Conservation (phyloP, 345 rosid species). For the Arabidopsis suecica region DNA sequence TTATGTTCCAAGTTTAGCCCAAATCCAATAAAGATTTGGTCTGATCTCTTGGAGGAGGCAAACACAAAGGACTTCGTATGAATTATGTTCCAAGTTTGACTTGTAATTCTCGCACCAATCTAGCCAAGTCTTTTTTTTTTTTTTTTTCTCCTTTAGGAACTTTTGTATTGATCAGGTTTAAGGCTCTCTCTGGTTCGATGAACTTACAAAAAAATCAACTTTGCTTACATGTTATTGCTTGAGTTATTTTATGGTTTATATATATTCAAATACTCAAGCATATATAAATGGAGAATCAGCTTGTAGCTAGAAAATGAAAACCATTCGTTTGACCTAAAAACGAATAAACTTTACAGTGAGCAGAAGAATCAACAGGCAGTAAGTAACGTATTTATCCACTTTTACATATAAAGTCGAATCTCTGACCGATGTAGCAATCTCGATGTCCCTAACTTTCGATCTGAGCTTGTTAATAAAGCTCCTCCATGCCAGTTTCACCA, state of each 20-base stretch:
- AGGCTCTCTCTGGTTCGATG: neutral
- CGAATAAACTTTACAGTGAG: too few relatives aligned
- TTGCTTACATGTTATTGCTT: too few relatives aligned
- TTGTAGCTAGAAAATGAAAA: too few relatives aligned
- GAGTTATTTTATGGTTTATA: too few relatives aligned
- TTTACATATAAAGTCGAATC: slow-evolving; percentile 4
- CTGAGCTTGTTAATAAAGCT: slow-evolving; percentile 48
- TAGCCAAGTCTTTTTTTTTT: neutral
- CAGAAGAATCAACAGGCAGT: too few relatives aligned
- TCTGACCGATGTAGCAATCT: slow-evolving; percentile 51
- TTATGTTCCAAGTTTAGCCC: slow-evolving; percentile 4
- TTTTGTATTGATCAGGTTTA: neutral
- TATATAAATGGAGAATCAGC: too few relatives aligned
- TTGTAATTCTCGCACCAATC: neutral
- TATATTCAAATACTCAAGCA: too few relatives aligned
- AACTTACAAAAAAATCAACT: too few relatives aligned
- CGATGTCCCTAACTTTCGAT: slow-evolving; percentile 50
- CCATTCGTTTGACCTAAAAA: too few relatives aligned
- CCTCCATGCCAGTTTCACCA: slow-evolving; percentile 61
- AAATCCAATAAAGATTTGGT: neutral
- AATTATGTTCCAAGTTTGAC: neutral
- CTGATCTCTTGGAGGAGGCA: neutral
- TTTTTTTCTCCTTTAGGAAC: neutral
- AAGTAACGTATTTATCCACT: too few relatives aligned
- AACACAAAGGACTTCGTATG: neutral